Percentiles rank a stretch among this genome's conserved stretches.
Evolutionary conservation across 805 yeast genomes (phyloP).

Genomic region (Starmerella khaoyaiensis): DNA sequence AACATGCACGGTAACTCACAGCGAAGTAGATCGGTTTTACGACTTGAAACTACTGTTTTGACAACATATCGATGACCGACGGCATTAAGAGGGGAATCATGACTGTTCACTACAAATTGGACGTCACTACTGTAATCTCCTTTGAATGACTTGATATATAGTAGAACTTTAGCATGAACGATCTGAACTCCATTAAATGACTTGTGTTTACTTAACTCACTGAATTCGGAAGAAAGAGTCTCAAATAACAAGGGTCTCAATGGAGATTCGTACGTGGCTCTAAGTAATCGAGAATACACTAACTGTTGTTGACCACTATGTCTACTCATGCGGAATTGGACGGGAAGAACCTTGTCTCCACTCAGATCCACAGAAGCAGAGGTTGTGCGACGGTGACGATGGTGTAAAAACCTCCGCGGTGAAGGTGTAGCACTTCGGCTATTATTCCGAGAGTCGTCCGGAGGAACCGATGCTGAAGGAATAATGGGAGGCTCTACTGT

Average conservation of each 20-base stretch:
- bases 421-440: conserved; percentile 6
- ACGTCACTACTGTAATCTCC: conserved; percentile 17
- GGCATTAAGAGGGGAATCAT: neutral
- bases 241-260: conserved; percentile 22
- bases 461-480: conserved; percentile 18
- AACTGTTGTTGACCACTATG: conserved; percentile 12
- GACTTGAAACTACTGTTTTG: conserved; percentile 25
- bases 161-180: conserved; percentile 25
- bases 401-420: conserved; percentile 8
- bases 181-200: conserved; percentile 24
- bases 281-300: conserved; percentile 25
- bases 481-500: conserved; percentile 9
- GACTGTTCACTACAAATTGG: conserved; percentile 17
- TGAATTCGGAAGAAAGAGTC: conserved; percentile 22
- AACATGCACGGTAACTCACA: conserved; percentile 17
- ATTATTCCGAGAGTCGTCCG: conserved; percentile 8
- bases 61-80: conserved; percentile 17
- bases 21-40: conserved; percentile 24
- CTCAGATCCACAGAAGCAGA: conserved; percentile 20
- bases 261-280: conserved; percentile 29
- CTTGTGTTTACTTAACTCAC: conserved; percentile 19
- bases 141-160: conserved; percentile 15
- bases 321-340: conserved; percentile 21
- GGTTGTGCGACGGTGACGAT: conserved; percentile 20
- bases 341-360: conserved; percentile 22